These are phyloP conservation scores for Ophryocystis elektroscirrha DNA, from an alignment of 169 alveolate species.

Conservation along the genomic window DNA sequence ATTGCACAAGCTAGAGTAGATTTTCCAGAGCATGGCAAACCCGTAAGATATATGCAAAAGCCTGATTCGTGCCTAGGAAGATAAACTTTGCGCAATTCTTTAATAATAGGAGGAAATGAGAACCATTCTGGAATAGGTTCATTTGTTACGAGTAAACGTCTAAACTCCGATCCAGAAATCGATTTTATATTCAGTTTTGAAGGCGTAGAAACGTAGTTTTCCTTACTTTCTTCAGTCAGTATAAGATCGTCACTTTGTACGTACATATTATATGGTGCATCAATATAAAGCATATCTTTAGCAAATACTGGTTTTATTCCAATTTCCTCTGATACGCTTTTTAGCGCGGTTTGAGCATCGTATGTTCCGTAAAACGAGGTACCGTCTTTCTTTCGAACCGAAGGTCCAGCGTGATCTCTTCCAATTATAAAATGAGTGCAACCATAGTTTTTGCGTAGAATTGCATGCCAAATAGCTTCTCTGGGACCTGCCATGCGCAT, in stretches of 20 bases:
- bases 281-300: conserved; percentile 19
- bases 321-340: conserved; percentile 3
- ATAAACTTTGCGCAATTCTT: conserved; percentile 15
- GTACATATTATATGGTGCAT: conserved; percentile 9
- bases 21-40: conserved; percentile 29
- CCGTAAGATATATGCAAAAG: conserved; percentile 22
- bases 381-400: conserved; percentile 5
- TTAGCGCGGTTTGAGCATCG: conserved; percentile 22
- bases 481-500: conserved; percentile 41
- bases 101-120: conserved; percentile 19
- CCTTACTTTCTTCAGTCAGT: no score
- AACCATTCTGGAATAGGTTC: conserved; percentile 24
- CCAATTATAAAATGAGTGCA: conserved; percentile 32
- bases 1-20: conserved; percentile 23
- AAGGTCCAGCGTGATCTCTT: conserved; percentile 33
- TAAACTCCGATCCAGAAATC: conserved; percentile 23
- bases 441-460: conserved; percentile 26
- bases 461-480: conserved; percentile 30
- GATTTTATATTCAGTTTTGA: not conserved
- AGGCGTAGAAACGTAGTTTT: no score
- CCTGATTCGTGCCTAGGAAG: conserved; percentile 13
- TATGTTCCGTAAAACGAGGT: conserved; percentile 23
- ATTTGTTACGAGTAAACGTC: conserved; percentile 5
- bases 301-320: conserved; percentile 22
- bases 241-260: not conserved